A percentile compares a stretch with the other conserved stretches of the same genome.
Evolutionary conservation across 495 filamentous ascomycete species (phyloP).

Genomic region (Penicillium lividum): DNA sequence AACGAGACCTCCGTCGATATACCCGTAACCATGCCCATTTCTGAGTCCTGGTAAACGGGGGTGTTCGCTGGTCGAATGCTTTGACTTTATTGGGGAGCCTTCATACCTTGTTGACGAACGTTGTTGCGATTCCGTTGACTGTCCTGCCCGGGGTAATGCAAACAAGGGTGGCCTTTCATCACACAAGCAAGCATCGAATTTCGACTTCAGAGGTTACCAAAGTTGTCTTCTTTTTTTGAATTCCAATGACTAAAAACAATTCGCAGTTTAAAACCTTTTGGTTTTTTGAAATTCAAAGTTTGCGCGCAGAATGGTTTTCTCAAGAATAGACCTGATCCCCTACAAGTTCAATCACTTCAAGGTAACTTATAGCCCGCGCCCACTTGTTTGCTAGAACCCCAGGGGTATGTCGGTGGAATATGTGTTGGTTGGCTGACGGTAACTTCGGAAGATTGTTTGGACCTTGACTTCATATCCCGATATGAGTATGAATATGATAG

Average conservation of each 20-base stretch:
- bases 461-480: no score
- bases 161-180: constrained; percentile 2
- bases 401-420: no score
- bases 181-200: constrained; percentile 8
- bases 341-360: constrained; percentile 16
- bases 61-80: not conserved
- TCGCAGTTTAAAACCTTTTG: not conserved
- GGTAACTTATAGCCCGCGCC: constrained; percentile 5
- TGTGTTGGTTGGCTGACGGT: no score
- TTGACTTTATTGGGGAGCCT: not conserved
- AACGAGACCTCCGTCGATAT: not conserved
- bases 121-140: not conserved
- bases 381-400: not conserved
- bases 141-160: not conserved
- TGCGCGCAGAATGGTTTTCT: constrained; percentile 1
- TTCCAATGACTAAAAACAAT: not conserved
- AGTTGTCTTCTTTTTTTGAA: constrained; percentile 8
- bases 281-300: not conserved
- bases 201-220: constrained; percentile 14
- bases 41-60: not conserved
- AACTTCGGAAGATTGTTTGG: no score
- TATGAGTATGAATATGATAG: no score
- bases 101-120: not conserved
- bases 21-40: not conserved
- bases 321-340: constrained; percentile 7